Conservation (phyloP, 2,329 filamentous ascomycete genomes). For the Claviceps cyperi region DNA sequence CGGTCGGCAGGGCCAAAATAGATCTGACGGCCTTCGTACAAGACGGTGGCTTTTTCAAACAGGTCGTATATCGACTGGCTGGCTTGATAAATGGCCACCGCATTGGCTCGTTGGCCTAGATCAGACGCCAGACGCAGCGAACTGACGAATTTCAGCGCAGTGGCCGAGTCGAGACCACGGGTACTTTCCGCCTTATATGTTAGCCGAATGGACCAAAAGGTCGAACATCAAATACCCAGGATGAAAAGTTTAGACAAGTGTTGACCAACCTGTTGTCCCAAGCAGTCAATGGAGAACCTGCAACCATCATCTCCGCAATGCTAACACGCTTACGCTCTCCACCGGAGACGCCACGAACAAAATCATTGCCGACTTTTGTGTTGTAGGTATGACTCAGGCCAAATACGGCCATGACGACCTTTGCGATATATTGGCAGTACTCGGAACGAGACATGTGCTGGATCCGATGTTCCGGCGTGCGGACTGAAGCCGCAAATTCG, state of each 20-base stretch:
- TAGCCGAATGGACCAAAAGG: neutral
- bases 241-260: neutral
- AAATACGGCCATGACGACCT: conserved; percentile 56
- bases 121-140: conserved; percentile 51
- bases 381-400: conserved; percentile 57
- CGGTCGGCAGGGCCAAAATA: conserved; percentile 51
- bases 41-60: conserved; percentile 61
- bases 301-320: conserved; percentile 64
- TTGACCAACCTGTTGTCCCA: conserved; percentile 54
- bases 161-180: conserved; percentile 57
- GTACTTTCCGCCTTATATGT: conserved; percentile 28
- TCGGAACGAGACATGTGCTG: conserved; percentile 46
- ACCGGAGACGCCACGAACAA: conserved; percentile 56
- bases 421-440: conserved; percentile 46
- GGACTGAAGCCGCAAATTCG: conserved; percentile 54
- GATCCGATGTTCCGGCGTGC: conserved; percentile 51
- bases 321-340: conserved; percentile 68
- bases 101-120: conserved; percentile 44
- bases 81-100: conserved; percentile 61
- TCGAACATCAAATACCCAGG: too few species aligned
- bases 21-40: conserved; percentile 67
- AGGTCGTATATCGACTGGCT: conserved; percentile 55
- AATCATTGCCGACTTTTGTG: conserved; percentile 63
- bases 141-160: conserved; percentile 58
- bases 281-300: conserved; percentile 35